Evolutionary conservation across 306 rosid species (phyloP), one percentile per base, ranked within the genome.

Genomic region (Dicorynia guianensis): DNA sequence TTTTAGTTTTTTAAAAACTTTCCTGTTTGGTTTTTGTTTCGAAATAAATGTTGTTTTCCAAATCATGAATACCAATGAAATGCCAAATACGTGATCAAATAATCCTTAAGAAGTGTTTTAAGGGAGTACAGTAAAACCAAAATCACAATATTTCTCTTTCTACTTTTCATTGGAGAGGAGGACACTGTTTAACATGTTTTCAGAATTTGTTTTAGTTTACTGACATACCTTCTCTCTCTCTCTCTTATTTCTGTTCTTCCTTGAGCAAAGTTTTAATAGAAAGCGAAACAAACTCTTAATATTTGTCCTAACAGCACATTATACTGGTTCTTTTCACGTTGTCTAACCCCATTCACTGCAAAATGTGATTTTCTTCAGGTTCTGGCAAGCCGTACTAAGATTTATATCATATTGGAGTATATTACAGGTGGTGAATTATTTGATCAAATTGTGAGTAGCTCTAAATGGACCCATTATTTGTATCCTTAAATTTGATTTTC

Each of bases 361-460:
- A 63, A 39, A 60, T 67, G 61, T 72, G 67, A 58, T 82, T 54
- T 76, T 83, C 71, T 70, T 52, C 82, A 93, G 98, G 96, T 93
- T 81, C 84, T 91, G 14, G 98, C 98, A 3, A 93, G 91, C 83
- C 93, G 96, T 58, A 87, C 98, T 34, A 89, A 90, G 96, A 91
- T 93, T 78, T 93, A 90, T 75, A 93, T 93, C 80, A 87, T 93
- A 76, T 80, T 91, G 88, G 97, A 93, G 90, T 93, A 79, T 87
- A 89, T 93, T 65, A 91, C 97, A 14, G 95, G 98, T 50, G 98
- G 97, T 67, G 98, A 93, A 91, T 84, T 93, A 73, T 93, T 93
- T 72, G 98, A 91, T 81, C 87, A 91, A 86, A 93, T 93, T 46
- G 98, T 91, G 81, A 93, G 98, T 87, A 50, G 57, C 82, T 69